Evolutionary conservation across 352 stramenopile species (phyloP).

Genomic region (Phytophthora ramorum): DNA sequence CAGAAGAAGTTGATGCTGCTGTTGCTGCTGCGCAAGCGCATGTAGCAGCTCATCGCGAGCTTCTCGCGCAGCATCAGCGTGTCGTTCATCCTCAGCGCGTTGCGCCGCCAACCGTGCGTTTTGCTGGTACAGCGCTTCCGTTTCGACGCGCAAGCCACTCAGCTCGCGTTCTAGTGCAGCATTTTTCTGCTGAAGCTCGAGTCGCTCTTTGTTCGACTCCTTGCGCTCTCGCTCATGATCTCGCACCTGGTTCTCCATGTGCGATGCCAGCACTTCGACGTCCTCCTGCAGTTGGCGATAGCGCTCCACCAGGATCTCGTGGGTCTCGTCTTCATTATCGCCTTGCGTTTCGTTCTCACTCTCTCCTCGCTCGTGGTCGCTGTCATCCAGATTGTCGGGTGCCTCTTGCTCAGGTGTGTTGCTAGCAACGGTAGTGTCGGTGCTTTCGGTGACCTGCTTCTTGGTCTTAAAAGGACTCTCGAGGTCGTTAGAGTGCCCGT

Average conservation of each 20-base stretch:
- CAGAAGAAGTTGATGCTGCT: constrained; percentile 44
- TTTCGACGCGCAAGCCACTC: constrained; percentile 49
- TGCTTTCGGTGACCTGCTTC: constrained; percentile 9
- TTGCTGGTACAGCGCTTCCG: constrained; percentile 53
- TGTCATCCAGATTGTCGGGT: constrained; percentile 10
- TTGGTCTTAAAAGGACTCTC: constrained; percentile 1
- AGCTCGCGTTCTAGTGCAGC: constrained; percentile 38
- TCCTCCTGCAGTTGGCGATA: constrained; percentile 62
- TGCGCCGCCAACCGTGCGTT: constrained; percentile 29
- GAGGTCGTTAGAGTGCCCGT: background rate
- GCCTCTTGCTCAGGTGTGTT: constrained; percentile 26
- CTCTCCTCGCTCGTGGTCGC: constrained; percentile 17
- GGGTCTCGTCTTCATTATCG: constrained; percentile 16
- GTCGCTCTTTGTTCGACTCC: constrained; percentile 26
- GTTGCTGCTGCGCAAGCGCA: constrained; percentile 52
- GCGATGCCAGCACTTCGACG: constrained; percentile 58
- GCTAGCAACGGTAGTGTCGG: background rate
- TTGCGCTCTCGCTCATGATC: constrained; percentile 36
- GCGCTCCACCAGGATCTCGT: constrained; percentile 18
- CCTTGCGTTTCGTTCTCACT: constrained; percentile 21
- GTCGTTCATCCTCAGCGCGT: constrained; percentile 33
- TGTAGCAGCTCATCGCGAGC: constrained; percentile 58
- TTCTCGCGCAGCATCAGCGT: constrained; percentile 36
- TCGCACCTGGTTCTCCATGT: constrained; percentile 55
- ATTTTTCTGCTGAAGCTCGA: constrained; percentile 30